Evolutionary conservation across 306 rosid genomes (phyloP), one percentile per base, ranked within the genome.

Genomic region (Trifolium dubium): DNA sequence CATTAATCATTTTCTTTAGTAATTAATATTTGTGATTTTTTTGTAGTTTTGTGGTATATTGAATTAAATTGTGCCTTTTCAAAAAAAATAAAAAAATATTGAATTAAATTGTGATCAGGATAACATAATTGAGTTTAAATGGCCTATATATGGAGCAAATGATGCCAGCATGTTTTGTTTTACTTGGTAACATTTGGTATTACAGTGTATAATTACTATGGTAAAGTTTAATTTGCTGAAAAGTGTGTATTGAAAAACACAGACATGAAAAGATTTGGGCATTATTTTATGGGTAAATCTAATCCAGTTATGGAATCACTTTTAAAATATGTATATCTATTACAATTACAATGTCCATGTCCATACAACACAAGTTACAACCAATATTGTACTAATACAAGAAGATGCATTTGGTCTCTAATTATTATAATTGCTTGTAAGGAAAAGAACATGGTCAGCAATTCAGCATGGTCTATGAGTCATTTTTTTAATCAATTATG

Each of bases 371-470:
- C n/a, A n/a, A 12, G 64, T 30, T 30, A 30, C 64, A 59, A 30
- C 39, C 40, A 59, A 30, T 30, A 30, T 14, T 31, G 18, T 53
- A 50, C 8, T 50, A 12, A 14, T 12, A 59, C 10, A 12, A 59
- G 1, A 60, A 60, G 40, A 60, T 59, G 40, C 30, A 53, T 53
- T 53, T 53, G 59, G 59, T 17, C 30, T 18, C 31, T 54, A 8
- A 59, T 12, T 60, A 60, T 60, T 30, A 60, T 54, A 31, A 60
- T 60, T 60, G 41, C 5, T 8, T 30, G 10, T 13, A 60, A 60
- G 65, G 19, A 13, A 29, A 31, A 31, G 65, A 60, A 60, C 65
- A 60, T 31, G 40, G 64, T 59, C 40, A 12, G 39, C 31, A 53
- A n/a, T n/a, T 3, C 62, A 55, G 34, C 62, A 55, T 23, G 62